Conservation (phyloP, 225 moss, liverwort and hornwort genomes). For the Sphagnum tenellum region DNA sequence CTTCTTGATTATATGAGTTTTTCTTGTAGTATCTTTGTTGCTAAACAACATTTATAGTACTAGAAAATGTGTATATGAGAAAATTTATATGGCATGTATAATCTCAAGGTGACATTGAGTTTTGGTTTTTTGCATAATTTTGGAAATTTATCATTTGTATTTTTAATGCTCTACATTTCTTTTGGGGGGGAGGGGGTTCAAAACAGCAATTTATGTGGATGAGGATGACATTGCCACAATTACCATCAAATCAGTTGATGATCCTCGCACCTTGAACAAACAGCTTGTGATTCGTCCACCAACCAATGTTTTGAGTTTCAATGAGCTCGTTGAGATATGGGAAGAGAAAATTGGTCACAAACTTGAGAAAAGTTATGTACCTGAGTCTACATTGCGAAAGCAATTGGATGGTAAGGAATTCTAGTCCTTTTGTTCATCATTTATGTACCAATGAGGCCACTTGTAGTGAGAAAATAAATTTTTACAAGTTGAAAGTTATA, state of each 20-base stretch:
- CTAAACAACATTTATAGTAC: too few species aligned
- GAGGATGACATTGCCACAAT: constrained; percentile 33
- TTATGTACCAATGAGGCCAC: too few species aligned
- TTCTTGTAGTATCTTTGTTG: too few species aligned
- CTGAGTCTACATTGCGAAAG: constrained; percentile 14
- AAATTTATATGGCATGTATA: too few species aligned
- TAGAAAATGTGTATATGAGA: too few species aligned
- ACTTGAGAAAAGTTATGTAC: constrained; percentile 23
- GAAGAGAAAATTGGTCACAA: constrained; percentile 33
- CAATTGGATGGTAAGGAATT: constrained; percentile 13
- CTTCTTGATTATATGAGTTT: too few species aligned
- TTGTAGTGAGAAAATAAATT: too few species aligned
- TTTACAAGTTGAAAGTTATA: too few species aligned
- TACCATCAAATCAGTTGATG: constrained; percentile 21
- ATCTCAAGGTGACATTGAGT: neutral
- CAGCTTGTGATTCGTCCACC: constrained; percentile 24
- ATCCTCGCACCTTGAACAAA: constrained; percentile 37
- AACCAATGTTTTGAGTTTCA: constrained; percentile 13
- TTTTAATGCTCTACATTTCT: neutral
- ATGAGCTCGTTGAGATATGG: constrained; percentile 30
- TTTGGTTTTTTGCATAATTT: neutral
- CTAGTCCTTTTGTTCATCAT: too few species aligned
- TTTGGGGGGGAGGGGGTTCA: too few species aligned
- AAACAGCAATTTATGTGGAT: constrained; percentile 14
- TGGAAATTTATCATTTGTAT: too few species aligned